Evolutionary conservation across 306 rosid genomes (phyloP), one percentile per base, ranked within the genome.

Genomic region (Casuarina glauca): DNA sequence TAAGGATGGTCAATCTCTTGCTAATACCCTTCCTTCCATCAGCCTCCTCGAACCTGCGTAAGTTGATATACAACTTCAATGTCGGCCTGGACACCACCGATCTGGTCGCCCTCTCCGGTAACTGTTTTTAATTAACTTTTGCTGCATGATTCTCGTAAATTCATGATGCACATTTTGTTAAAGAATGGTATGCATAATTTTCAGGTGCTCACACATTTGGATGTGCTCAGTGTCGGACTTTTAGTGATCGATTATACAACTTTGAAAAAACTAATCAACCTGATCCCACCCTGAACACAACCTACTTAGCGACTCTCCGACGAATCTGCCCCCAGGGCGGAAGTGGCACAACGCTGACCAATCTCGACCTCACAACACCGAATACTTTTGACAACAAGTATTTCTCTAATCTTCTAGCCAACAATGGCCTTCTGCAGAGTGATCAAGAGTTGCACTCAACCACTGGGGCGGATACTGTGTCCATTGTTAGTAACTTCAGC

Each of bases 31-130:
- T 9, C 45, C 88, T 90, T 84, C 94, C 94, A 0, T 8, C 51
- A 20, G 82, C 89, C 5, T 0, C 4, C 2, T 52, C 19, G n/a
- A 61, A 73, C 9, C 77, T 89, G 0, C 74, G 36, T 9, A 2
- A 5, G 67, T 83, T 89, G 2, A 74, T 51, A 46, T 0, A 8
- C 3, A 5, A 6, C 42, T 1, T 3, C 6, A 8, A 0, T 4
- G 77, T 81, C 57, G 78, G 80, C 38, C 89, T 89, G 58, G 55
- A 61, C 76, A 46, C 80, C 19, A 76, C 86, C 2, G 89, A 86
- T 79, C 75, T 89, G 52, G 93, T 87, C 78, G 17, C 91, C 44
- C 87, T 87, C n/a, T 90, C 90, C 0, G 89, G 94, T 90, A 85
- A 20, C 12, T 36, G 4, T 7, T 16, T 38, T 66, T 6, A 45